phyloP scores from a whole-genome alignment of 116 monocot genomes.

The Trichopus zeylanicus region DNA sequence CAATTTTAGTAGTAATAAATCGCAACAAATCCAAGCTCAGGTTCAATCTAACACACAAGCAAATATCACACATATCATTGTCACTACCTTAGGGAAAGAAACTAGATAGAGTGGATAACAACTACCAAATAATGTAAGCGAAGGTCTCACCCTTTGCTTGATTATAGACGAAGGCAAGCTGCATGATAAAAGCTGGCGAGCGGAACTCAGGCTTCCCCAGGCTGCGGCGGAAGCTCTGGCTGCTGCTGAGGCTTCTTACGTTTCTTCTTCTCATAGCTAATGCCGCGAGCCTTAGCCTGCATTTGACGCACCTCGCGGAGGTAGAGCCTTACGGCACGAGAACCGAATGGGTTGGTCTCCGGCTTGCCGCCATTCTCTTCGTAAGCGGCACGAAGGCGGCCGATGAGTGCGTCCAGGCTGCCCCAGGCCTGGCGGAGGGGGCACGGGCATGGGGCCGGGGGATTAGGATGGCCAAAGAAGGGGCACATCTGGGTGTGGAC shows the following conservation, averaged over 20 bases:
- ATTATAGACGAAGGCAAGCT: neutral
- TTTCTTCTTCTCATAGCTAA: conserved; percentile 9
- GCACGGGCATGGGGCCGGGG: conserved; percentile 10
- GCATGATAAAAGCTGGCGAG: no score
- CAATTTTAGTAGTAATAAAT: no score
- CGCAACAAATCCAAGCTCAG: no score
- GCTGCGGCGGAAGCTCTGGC: neutral
- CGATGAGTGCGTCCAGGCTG: conserved; percentile 7
- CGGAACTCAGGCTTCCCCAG: neutral
- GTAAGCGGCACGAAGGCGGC: conserved; percentile 8
- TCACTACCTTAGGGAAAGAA: no score
- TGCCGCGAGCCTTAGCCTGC: conserved; percentile 5
- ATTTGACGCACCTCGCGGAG: conserved; percentile 8
- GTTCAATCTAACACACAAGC: no score
- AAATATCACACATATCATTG: no score
- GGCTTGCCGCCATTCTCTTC: conserved; percentile 12
- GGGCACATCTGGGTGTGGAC: conserved; percentile 16
- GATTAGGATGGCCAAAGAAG: conserved; percentile 9
- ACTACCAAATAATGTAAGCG: no score
- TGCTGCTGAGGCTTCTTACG: conserved; percentile 1
- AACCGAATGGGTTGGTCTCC: conserved; percentile 7
- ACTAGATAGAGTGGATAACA: no score
- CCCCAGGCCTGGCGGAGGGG: conserved; percentile 9
- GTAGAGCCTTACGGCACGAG: conserved; percentile 6
- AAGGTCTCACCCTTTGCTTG: no score